Evolutionary conservation across 495 filamentous ascomycete species (phyloP).

Genomic region (Cercophora scortea): DNA sequence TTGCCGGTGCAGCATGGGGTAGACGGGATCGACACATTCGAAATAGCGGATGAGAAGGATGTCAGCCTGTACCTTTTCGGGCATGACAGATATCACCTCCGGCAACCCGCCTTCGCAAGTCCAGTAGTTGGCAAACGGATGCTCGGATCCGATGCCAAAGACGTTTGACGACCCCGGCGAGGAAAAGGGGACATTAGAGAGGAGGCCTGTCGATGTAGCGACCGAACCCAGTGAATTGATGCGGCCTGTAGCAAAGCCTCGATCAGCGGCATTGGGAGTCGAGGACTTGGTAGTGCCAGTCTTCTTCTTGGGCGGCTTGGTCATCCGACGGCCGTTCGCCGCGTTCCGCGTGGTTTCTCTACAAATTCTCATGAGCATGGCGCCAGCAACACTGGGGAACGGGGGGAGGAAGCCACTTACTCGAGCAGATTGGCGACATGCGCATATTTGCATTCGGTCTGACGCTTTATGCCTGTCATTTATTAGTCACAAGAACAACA

Average conservation of each 20-base stretch:
- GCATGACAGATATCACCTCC: slow-evolving; percentile 62
- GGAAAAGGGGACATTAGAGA: slow-evolving; percentile 61
- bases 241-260: slow-evolving; percentile 29
- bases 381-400: no score
- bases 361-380: not conserved
- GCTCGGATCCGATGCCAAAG: slow-evolving; percentile 59
- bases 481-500: not conserved
- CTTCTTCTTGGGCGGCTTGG: slow-evolving; percentile 47
- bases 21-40: slow-evolving; percentile 65
- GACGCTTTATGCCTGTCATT: slow-evolving; percentile 50
- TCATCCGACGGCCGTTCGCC: slow-evolving; percentile 48
- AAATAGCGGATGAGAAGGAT: slow-evolving; percentile 63
- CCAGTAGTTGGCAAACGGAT: slow-evolving; percentile 72
- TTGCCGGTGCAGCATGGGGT: slow-evolving; percentile 61
- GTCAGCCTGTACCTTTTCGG: slow-evolving; percentile 63
- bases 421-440: slow-evolving; percentile 61
- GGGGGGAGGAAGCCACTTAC: slow-evolving; percentile 29
- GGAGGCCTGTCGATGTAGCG: slow-evolving; percentile 47
- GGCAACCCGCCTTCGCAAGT: slow-evolving; percentile 61
- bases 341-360: slow-evolving; percentile 43
- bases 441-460: slow-evolving; percentile 62
- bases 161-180: slow-evolving; percentile 55
- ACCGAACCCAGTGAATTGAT: slow-evolving; percentile 32
- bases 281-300: slow-evolving; percentile 14
- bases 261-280: slow-evolving; percentile 40